Evolutionary conservation across 148 eudicot species (phyloP), one percentile per base, ranked within the genome.

Genomic region (Hydrangea macrophylla): DNA sequence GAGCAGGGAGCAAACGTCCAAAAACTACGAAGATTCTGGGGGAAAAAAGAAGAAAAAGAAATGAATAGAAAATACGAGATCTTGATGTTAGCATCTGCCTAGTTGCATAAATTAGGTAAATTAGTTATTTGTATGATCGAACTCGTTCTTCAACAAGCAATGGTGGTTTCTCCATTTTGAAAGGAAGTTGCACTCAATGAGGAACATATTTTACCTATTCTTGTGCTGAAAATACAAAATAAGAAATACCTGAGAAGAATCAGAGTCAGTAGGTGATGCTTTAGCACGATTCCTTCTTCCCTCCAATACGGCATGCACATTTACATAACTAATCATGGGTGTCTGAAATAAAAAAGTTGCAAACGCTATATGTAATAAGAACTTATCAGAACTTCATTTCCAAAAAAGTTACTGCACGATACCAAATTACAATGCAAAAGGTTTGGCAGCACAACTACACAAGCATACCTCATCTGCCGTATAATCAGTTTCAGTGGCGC

Each of bases 241-340:
- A 62, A 62, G 25, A 20, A 66, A 36, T 84, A 93, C 96, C 95
- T 86, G 86, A 76, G 92, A 88, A 70, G 79, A 62, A 50, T 84
- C 92, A 58, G 87, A 62, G 77, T 90, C 92, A 68, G 64, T 65
- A 9, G 96, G 81, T 23, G 96, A 86, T 62, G 90, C 85, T 85
- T 86, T 90, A 40, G 98, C 96, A 50, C 86, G 90, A 78, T 74
- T 86, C 73, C 98, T 83, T 27, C 98, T 80, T 55, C 88, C 98
- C 65, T 93, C 96, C 60, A 93, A 76, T 61, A 93, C 88, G 73
- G 92, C 98, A 79, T 93, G 98, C 45, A 93, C 98, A 82, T 93
- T 93, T 50, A 90, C 84, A 69, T 93, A 93, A 76, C 95, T 93
- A 55, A 93, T 78, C 98, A 93, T 90, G 6, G 98, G 98, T 5